Percentiles rank a stretch among this genome's conserved stretches.
phyloP scores from a whole-genome alignment of 192 early-diverging fungal species.

The Coemansia sp. region DNA sequence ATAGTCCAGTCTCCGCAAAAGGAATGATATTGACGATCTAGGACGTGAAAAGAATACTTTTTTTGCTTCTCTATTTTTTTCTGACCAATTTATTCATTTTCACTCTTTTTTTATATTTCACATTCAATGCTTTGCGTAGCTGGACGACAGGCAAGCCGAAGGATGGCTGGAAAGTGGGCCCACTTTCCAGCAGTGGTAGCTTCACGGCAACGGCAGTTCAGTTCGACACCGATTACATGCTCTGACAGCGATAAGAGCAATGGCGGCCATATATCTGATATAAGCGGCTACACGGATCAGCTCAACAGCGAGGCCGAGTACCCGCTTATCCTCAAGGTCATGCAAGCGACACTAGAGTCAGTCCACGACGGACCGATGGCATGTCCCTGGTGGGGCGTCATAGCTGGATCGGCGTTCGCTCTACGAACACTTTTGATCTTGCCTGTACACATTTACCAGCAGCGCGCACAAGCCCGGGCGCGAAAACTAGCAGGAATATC shows the following conservation, averaged over 20 bases:
- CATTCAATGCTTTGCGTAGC: neutral
- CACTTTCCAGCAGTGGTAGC: neutral
- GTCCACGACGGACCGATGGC: slow-evolving; percentile 26
- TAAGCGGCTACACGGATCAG: neutral
- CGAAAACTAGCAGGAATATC: slow-evolving; percentile 3
- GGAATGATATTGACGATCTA: slow-evolving; percentile 14
- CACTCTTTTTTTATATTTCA: slow-evolving; percentile 1
- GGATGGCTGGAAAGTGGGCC: neutral
- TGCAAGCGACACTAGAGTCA: slow-evolving; percentile 31
- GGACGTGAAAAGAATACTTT: no score
- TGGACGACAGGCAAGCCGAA: slow-evolving; percentile 2
- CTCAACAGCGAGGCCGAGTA: slow-evolving; percentile 10
- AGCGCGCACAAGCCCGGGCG: slow-evolving; percentile 20
- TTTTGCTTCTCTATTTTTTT: neutral
- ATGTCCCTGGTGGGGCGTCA: slow-evolving; percentile 45
- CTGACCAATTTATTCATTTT: neutral
- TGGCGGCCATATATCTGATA: neutral
- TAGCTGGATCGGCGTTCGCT: slow-evolving; percentile 23
- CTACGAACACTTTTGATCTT: slow-evolving; percentile 20
- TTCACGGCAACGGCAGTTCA: slow-evolving; percentile 2
- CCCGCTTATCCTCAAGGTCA: slow-evolving; percentile 19
- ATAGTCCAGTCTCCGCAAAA: slow-evolving; percentile 50
- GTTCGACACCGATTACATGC: slow-evolving; percentile 3
- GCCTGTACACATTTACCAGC: slow-evolving; percentile 34
- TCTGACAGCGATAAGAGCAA: neutral